phyloP scores from a whole-genome alignment of 306 rosid genomes.

The Castanea mollissima region DNA sequence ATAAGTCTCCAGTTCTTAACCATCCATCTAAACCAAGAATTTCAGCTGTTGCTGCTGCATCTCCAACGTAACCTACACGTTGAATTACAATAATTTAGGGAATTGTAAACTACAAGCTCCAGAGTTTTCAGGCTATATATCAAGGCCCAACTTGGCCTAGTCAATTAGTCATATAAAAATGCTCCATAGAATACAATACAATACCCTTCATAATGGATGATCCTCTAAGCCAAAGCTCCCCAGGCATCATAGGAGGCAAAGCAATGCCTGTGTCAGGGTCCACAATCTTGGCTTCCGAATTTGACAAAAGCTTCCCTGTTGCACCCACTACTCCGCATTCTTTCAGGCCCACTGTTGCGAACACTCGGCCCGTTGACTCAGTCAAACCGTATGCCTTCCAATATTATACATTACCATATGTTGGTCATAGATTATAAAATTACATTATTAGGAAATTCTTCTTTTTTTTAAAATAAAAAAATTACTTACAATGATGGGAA shows the following conservation, averaged over 20 bases:
- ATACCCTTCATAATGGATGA: conserved; percentile 27
- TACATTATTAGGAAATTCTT: no score
- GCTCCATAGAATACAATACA: background rate
- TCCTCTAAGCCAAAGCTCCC: conserved; percentile 35
- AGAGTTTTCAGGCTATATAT: no score
- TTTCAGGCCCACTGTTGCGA: conserved; percentile 14
- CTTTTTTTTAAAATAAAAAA: no score
- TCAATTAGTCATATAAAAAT: no score
- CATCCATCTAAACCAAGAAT: conserved; percentile 29
- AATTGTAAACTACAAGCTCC: no score
- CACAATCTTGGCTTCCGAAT: conserved; percentile 24
- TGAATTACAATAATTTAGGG: background rate
- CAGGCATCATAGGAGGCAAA: conserved; percentile 18
- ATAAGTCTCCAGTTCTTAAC: conserved; percentile 37
- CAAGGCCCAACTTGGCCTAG: no score
- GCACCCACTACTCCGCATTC: conserved; percentile 27
- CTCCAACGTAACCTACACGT: conserved; percentile 27
- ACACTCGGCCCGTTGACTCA: conserved; percentile 27
- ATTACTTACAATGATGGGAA: no score
- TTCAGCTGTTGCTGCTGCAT: conserved; percentile 19
- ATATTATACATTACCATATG: no score
- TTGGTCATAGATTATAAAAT: no score
- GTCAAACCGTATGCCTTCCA: conserved; percentile 26
- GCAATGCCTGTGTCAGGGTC: conserved; percentile 15
- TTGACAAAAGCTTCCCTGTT: conserved; percentile 5